Base-by-base conservation (phyloP, 2,329 filamentous ascomycete species). In the Aspergillus ochraceus region DNA sequence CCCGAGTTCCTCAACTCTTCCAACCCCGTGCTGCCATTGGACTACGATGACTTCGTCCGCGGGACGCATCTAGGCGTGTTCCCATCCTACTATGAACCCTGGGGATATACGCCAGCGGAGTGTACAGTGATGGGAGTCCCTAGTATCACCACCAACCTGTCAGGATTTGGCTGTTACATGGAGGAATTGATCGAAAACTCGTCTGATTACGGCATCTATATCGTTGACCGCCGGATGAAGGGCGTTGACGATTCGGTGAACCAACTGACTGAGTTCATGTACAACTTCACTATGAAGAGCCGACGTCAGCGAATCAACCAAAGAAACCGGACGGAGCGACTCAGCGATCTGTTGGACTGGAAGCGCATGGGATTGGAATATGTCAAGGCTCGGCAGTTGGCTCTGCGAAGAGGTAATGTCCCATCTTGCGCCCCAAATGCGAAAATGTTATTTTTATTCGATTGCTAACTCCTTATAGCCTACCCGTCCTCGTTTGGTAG, bases 331-430 rank as follows among this genome's bases (percentile, higher is more conserved):
- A 99, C 95, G 0, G 95, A 99, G 82, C 88, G 95, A 52, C 81
- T 99, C 57, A 96, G 92, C 71, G 95, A 99, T 74, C 83, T 99
- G 61, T 84, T 99, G 46, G 95, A 99, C 79, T 99, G 95, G 95
- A 98, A 98, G 85, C 86, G 95, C 53, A 99, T 99, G 95, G 95
- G 95, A 22, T 89, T 98, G 88, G 95, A 99, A 79, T 99, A 99
- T 73, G 92, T 97, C 79, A 99, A 98, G 83, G 95, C 95, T 36
- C 87, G 95, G 52, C 95, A 98, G 77, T 79, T 99, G 71, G 95
- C 95, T 24, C 82, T 99, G 64, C 85, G 95, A 70, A 86, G 95
- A 77, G 79, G 80, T 80, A 71, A 8, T 61, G 64, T 49, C 45
- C 20, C 26, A 29, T 26, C 24, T 11, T 24, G 6, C 26, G 36